A percentile compares a stretch with the other conserved stretches of the same genome.
phyloP scores from a whole-genome alignment of 192 early-diverging fungal genomes.

The Tieghemiomyces parasiticus region DNA sequence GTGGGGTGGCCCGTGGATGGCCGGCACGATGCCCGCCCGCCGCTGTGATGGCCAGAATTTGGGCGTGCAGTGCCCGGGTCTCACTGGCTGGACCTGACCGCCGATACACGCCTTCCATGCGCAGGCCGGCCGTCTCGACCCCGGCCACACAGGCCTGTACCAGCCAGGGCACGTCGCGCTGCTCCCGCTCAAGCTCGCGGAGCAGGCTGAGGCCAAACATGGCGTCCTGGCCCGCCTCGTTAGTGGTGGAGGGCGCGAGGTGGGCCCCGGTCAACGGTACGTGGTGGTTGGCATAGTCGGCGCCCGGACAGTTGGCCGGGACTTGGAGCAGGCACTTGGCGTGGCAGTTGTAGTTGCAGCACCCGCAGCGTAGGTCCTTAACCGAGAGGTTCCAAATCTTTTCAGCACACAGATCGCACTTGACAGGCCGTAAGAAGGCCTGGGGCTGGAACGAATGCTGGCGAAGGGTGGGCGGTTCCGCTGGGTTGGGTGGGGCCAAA shows the following conservation, averaged over 20 bases:
- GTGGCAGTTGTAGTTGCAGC: constrained; percentile 31
- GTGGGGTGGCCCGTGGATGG: constrained; percentile 18
- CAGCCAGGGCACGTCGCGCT: constrained; percentile 42
- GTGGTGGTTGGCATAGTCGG: constrained; percentile 7
- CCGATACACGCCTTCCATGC: constrained; percentile 66
- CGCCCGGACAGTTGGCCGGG: constrained; percentile 18
- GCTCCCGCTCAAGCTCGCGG: constrained; percentile 38
- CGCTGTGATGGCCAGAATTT: constrained; percentile 38
- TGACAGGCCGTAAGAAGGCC: constrained; percentile 9
- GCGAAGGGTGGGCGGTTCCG: neutral
- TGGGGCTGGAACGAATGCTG: constrained; percentile 7
- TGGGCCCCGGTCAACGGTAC: constrained; percentile 1
- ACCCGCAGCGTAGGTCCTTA: constrained; percentile 15
- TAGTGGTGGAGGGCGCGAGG: neutral
- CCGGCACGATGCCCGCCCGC: constrained; percentile 31
- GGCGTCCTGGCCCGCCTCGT: constrained; percentile 16
- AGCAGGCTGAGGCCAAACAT: constrained; percentile 53
- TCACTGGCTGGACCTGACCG: constrained; percentile 60
- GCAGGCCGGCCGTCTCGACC: constrained; percentile 51
- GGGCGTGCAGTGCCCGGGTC: constrained; percentile 43
- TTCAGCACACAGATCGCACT: constrained; percentile 12
- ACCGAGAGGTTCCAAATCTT: constrained; percentile 11
- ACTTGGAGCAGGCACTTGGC: constrained; percentile 23
- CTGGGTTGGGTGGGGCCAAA: too few species aligned
- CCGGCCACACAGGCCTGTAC: constrained; percentile 50